Percentiles rank a stretch among this genome's conserved stretches.
Evolutionary conservation across 2,329 filamentous ascomycete genomes (phyloP).

Genomic region (Talaromyces marneffei): DNA sequence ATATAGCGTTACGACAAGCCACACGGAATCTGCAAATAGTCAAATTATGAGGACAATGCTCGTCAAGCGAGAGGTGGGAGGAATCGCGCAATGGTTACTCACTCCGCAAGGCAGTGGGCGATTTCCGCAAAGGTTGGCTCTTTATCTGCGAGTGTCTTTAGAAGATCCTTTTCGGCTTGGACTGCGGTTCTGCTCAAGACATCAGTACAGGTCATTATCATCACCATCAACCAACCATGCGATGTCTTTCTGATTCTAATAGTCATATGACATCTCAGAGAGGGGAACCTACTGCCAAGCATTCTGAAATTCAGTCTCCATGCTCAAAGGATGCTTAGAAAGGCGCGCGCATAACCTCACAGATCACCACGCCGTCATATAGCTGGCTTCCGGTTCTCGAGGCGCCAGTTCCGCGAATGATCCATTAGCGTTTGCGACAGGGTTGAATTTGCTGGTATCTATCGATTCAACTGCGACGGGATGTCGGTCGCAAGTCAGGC

Average conservation of each 20-base stretch:
- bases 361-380: slow-evolving; percentile 54
- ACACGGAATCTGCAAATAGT: slow-evolving; percentile 57
- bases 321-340: slow-evolving; percentile 23
- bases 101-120: slow-evolving; percentile 40
- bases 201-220: not conserved
- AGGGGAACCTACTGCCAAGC: slow-evolving; percentile 46
- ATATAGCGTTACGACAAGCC: slow-evolving; percentile 65
- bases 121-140: slow-evolving; percentile 48
- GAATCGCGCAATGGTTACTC: slow-evolving; percentile 15
- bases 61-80: not conserved
- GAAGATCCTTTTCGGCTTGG: slow-evolving; percentile 46
- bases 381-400: slow-evolving; percentile 47
- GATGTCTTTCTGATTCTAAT: slow-evolving; percentile 12
- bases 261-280: not conserved
- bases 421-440: slow-evolving; percentile 43
- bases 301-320: slow-evolving; percentile 45
- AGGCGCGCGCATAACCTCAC: slow-evolving; percentile 39
- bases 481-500: not conserved
- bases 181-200: slow-evolving; percentile 29
- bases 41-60: slow-evolving; percentile 7
- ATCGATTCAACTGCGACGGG: not conserved
- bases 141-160: slow-evolving; percentile 44
- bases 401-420: slow-evolving; percentile 45
- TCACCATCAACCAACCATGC: not conserved
- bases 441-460: not conserved